Evolutionary conservation across 768 basidiomycete genomes (phyloP), one percentile per base, ranked within the genome.

Genomic region (Heimioporus sp.): DNA sequence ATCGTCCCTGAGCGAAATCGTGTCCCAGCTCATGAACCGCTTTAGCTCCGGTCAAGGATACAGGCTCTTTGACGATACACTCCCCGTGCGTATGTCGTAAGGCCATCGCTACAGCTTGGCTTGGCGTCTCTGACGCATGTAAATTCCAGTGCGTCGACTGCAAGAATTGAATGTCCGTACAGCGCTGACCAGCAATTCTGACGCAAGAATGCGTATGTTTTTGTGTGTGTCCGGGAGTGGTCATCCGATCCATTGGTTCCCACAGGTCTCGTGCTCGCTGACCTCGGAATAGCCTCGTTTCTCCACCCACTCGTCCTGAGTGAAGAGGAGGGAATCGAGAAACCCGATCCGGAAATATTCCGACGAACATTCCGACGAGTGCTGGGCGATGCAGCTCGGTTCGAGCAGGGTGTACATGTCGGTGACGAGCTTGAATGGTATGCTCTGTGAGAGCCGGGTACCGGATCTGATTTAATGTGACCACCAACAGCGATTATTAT

Each of bases 21-120:
- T 86, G 13, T 70, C 79, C 8, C 67, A 54, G 15, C 77, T 92
- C n/a, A 76, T 92, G 73, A 61, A 69, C 35, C 76, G 82, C 28
- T 92, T 92, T 65, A 82, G 85, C 62, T 84, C 85, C 19, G 74
- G 72, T 53, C 78, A 88, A 65, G 90, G 87, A 1, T 92, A 92
- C 64, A 73, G 66, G 55, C 72, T 78, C 12, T 85, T 79, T 49
- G 76, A 79, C 39, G 85, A 87, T 60, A 76, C 19, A 52, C 73
- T 53, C 63, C 80, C 57, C 58, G 83, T 84, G 56, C 49, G 77
- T 73, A 49, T 48, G 68, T 69, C 49, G 30, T 38, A 24, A 20
- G 38, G 43, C 15, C 15, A 10, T 43, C 35, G 9, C 15, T 13
- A 21, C 46, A 21, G 17, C 20, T 9, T 35, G 24, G 43, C 37